These are phyloP conservation scores for Mortierella alpina DNA, from an alignment of 192 early-diverging fungal species.

Conservation along the genomic window DNA sequence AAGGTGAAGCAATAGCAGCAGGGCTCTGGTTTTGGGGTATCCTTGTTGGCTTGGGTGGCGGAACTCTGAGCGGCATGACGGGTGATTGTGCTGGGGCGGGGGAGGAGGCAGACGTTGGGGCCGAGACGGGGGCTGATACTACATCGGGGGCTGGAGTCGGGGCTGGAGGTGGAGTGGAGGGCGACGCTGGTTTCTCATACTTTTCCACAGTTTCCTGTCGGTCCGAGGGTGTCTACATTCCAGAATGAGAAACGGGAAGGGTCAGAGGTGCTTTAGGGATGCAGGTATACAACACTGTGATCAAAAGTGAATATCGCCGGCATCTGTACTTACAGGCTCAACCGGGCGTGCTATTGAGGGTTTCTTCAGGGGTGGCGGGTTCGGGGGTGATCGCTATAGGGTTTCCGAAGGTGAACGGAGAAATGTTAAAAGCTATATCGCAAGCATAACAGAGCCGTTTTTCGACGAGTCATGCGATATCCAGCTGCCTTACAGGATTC, in stretches of 20 bases:
- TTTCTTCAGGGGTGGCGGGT: conserved; percentile 41
- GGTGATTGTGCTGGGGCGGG: conserved; percentile 33
- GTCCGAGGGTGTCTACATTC: conserved; percentile 16
- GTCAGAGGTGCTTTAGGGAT: neutral
- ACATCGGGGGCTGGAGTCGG: neutral
- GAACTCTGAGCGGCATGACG: conserved; percentile 31
- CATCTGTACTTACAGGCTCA: conserved; percentile 16
- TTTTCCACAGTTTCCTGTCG: conserved; percentile 19
- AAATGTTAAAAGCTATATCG: neutral
- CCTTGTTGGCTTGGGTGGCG: conserved; percentile 51
- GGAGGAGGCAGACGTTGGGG: conserved; percentile 14
- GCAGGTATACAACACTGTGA: neutral
- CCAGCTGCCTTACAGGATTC: conserved; percentile 24
- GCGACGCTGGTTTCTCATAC: conserved; percentile 19
- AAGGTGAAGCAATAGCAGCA: conserved; percentile 14
- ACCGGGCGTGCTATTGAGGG: conserved; percentile 9
- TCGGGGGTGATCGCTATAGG: conserved; percentile 34
- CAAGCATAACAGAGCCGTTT: neutral
- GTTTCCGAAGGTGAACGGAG: neutral
- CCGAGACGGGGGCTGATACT: conserved; percentile 3
- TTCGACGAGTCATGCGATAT: neutral
- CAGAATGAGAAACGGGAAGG: neutral
- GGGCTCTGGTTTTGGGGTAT: conserved; percentile 35
- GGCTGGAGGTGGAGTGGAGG: conserved; percentile 21
- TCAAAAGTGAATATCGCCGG: neutral